Percentiles rank a stretch among this genome's conserved stretches.
These are phyloP conservation scores for Cucurbita pepo DNA, from an alignment of 306 rosid genomes.

Conservation along the genomic window DNA sequence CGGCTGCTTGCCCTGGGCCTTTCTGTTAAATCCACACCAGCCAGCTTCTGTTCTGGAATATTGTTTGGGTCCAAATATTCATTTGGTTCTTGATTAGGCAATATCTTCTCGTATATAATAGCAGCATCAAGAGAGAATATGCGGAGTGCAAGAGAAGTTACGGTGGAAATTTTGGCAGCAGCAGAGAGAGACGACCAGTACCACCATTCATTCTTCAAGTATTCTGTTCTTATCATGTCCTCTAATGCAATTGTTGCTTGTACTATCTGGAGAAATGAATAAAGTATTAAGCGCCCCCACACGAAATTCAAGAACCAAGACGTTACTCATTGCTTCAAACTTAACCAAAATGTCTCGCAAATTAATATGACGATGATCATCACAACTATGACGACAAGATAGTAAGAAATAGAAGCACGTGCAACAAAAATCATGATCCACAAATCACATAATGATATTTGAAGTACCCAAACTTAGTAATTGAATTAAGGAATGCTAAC, in stretches of 20 bases:
- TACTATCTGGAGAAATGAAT: slow-evolving; percentile 55
- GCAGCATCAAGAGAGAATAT: slow-evolving; percentile 89
- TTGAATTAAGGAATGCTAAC: slow-evolving; percentile 19
- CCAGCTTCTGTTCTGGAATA: slow-evolving; percentile 24
- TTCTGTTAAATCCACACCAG: slow-evolving; percentile 44
- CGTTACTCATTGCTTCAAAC: neutral
- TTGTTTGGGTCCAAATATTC: slow-evolving; percentile 44
- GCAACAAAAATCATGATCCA: neutral
- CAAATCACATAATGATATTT: neutral
- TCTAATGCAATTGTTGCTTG: slow-evolving; percentile 77
- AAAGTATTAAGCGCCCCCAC: slow-evolving; percentile 1
- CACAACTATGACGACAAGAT: neutral
- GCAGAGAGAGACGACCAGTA: slow-evolving; percentile 98
- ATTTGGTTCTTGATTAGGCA: slow-evolving; percentile 27
- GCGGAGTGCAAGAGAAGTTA: slow-evolving; percentile 79
- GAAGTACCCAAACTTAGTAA: neutral
- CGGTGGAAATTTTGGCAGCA: slow-evolving; percentile 70
- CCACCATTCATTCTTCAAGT: slow-evolving; percentile 96
- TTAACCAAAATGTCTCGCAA: neutral
- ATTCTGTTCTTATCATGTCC: slow-evolving; percentile 82
- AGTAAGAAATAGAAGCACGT: neutral
- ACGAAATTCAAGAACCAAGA: neutral
- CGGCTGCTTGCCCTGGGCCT: slow-evolving; percentile 57
- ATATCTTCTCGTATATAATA: slow-evolving; percentile 56
- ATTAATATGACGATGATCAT: neutral